Conservation (phyloP, 495 filamentous ascomycete species). For the Paragyromitra xinjiangensis region DNA sequence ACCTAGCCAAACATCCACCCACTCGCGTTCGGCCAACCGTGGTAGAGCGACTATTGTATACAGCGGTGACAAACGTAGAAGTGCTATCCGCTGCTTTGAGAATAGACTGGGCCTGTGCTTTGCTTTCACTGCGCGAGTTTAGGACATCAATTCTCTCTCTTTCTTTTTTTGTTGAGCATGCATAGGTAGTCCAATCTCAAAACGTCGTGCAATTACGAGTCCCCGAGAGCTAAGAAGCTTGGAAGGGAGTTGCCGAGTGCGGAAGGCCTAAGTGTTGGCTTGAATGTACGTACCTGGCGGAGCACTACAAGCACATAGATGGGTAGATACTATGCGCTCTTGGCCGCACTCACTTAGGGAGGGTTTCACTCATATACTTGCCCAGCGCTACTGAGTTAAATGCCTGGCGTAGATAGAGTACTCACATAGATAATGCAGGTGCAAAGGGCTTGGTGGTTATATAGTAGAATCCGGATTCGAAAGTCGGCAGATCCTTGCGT, state of each 20-base stretch:
- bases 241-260: not conserved
- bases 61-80: not conserved
- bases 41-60: not conserved
- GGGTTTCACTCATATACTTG: not conserved
- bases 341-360: not conserved
- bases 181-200: not conserved
- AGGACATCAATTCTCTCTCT: not conserved
- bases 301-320: not conserved
- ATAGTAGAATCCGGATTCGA: not conserved
- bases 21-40: not conserved
- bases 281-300: not conserved
- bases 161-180: conserved; percentile 4
- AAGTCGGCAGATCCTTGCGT: not conserved
- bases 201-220: conserved; percentile 2
- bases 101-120: not conserved
- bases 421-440: not conserved
- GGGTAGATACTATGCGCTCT: not conserved
- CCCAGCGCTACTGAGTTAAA: not conserved
- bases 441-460: not conserved
- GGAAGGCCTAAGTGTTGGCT: conserved; percentile 3
- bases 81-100: conserved; percentile 4
- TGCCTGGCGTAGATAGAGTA: no score
- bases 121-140: not conserved
- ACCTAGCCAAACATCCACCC: not conserved
- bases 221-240: not conserved